Evolutionary conservation across 208 protist genomes (phyloP), one percentile per base, ranked within the genome.

Genomic region (Acanthamoeba rhysodes): DNA sequence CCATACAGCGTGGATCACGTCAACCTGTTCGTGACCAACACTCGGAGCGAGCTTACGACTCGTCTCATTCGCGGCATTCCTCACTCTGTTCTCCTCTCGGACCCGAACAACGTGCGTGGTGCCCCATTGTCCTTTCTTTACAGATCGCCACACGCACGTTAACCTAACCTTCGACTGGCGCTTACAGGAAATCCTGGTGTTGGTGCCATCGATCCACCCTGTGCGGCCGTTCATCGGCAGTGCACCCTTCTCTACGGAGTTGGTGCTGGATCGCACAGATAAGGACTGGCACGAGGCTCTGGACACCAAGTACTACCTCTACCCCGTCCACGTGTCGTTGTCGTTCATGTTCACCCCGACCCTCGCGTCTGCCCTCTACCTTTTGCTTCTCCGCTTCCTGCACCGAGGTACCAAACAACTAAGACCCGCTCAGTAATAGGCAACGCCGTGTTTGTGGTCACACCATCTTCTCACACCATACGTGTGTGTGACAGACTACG

Each of bases 361-460:
- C n/a, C 97, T 99, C 45, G 96, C 96, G 29, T 98, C 98, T 9
- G 97, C 98, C 22, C 97, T 99, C 22, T 99, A 99, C 96, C 98
- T 99, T 45, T 96, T 98, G 45, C 97, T 98, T 34, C 96, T 99
- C 85, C 98, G 98, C 95, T 98, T 98, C 90, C 97, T 99, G 64
- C 97, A 98, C 93, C 96, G 97, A 80, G 96, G 88, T 93, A 92
- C 32, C 20, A 22, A 98, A 98, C 95, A 90, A 45, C 27, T 57
- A n/a, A 98, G 95, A 84, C 24, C 62, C 48, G 97, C 98, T 82
- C 4, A 6, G 9, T 45, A 45, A 45, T 2, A 45, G 41, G 41
- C 41, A 45, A 45, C 41, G 41, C 9, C 41, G 41, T 45, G 2
- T 45, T 45, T 45, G 41, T 45, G 41, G 41, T 29, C n/a, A 29